Conservation (phyloP, 805 yeast species). For the Starmerella apis region DNA sequence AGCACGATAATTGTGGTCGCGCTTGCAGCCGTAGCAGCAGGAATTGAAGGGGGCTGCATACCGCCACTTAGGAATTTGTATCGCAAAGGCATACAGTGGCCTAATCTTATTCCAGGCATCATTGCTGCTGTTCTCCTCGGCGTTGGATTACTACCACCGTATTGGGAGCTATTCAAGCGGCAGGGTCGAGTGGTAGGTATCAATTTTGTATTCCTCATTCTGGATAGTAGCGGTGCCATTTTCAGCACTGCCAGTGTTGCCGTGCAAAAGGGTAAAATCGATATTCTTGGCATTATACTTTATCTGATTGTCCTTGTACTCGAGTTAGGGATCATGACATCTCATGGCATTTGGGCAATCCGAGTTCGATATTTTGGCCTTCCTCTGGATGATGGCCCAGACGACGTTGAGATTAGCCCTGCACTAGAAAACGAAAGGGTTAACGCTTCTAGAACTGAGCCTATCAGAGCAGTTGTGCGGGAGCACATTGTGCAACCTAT, state of each 20-base stretch:
- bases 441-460: constrained; percentile 10
- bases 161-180: constrained; percentile 69
- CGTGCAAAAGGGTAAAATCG: constrained; percentile 46
- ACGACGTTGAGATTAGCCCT: constrained; percentile 10
- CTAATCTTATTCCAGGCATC: constrained; percentile 67
- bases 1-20: constrained; percentile 33
- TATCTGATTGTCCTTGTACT: constrained; percentile 62
- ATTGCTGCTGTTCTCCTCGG: constrained; percentile 68
- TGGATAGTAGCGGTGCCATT: constrained; percentile 77
- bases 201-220: constrained; percentile 61
- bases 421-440: constrained; percentile 9
- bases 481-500: constrained; percentile 11
- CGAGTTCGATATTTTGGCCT: constrained; percentile 24
- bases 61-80: constrained; percentile 53
- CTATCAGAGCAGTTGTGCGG: constrained; percentile 7
- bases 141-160: constrained; percentile 77
- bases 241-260: constrained; percentile 59
- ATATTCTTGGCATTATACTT: constrained; percentile 67
- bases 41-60: constrained; percentile 59
- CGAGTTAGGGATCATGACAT: constrained; percentile 65
- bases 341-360: constrained; percentile 62
- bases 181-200: constrained; percentile 81
- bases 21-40: constrained; percentile 42
- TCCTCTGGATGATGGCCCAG: background rate
- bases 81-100: constrained; percentile 53